phyloP scores from a whole-genome alignment of 768 basidiomycete species.

The Paxillus rubicundulus region DNA sequence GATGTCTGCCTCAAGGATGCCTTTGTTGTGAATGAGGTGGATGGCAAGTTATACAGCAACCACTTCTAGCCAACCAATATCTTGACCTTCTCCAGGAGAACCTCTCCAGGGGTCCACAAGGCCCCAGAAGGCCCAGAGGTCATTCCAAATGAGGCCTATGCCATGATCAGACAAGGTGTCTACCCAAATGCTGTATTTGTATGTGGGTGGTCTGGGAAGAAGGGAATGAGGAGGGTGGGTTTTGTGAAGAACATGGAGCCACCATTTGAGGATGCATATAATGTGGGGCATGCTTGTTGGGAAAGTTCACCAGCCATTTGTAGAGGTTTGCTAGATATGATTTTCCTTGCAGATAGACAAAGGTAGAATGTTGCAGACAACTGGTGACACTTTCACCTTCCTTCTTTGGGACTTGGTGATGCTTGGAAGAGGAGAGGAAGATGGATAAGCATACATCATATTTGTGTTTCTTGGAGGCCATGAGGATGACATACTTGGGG shows the following conservation, averaged over 20 bases:
- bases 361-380: neutral
- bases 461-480: too few relatives aligned
- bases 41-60: neutral
- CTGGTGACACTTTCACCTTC: neutral
- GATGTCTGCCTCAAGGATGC: constrained; percentile 13
- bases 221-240: neutral
- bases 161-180: neutral
- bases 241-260: neutral
- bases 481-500: too few relatives aligned
- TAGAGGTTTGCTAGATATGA: neutral
- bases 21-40: neutral
- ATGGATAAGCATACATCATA: neutral
- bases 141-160: neutral
- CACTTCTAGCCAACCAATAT: neutral
- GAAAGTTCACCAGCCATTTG: neutral
- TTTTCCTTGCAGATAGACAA: neutral
- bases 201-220: neutral
- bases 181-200: neutral
- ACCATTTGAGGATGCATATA: neutral
- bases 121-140: neutral
- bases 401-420: neutral
- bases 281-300: neutral
- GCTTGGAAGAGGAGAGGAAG: neutral
- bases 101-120: neutral
- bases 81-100: neutral